phyloP scores from a whole-genome alignment of 495 filamentous ascomycete species.

The Tuber brumale region DNA sequence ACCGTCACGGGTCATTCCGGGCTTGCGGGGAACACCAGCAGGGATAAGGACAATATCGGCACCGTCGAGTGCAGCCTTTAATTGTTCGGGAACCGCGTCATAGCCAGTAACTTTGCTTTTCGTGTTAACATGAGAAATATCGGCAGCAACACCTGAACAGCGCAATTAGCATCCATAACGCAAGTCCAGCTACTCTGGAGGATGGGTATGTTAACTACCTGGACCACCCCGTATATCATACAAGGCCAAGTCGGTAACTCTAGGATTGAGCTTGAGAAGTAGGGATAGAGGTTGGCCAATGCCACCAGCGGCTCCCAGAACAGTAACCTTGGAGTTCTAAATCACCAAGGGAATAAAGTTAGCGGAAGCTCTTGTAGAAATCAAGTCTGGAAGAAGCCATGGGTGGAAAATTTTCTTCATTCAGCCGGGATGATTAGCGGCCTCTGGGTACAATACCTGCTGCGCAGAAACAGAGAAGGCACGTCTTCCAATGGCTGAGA shows the following conservation, averaged over 20 bases:
- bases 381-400: conserved; percentile 13
- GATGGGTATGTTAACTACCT: conserved; percentile 51
- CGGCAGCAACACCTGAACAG: conserved; percentile 81
- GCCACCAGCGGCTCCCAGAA: conserved; percentile 91
- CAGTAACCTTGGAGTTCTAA: conserved; percentile 91
- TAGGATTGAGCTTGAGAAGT: conserved; percentile 94
- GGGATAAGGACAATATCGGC: conserved; percentile 94
- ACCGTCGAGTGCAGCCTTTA: conserved; percentile 70
- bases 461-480: conserved; percentile 88
- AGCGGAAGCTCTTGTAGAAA: conserved; percentile 27
- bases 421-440: conserved; percentile 16
- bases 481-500: conserved; percentile 69
- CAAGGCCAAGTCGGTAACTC: conserved; percentile 82
- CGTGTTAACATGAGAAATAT: conserved; percentile 97
- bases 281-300: conserved; percentile 98
- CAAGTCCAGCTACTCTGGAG: conserved; percentile 7
- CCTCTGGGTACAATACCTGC: conserved; percentile 57
- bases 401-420: conserved; percentile 27
- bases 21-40: conserved; percentile 97
- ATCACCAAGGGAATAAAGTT: conserved; percentile 25
- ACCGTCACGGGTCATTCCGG: conserved; percentile 97
- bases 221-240: conserved; percentile 95
- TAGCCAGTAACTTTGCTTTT: conserved; percentile 92
- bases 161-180: conserved; percentile 10
- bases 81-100: conserved; percentile 64